Percentiles rank a stretch among this genome's conserved stretches.
phyloP scores from a whole-genome alignment of 768 basidiomycete genomes.

The Boletus bicolor region DNA sequence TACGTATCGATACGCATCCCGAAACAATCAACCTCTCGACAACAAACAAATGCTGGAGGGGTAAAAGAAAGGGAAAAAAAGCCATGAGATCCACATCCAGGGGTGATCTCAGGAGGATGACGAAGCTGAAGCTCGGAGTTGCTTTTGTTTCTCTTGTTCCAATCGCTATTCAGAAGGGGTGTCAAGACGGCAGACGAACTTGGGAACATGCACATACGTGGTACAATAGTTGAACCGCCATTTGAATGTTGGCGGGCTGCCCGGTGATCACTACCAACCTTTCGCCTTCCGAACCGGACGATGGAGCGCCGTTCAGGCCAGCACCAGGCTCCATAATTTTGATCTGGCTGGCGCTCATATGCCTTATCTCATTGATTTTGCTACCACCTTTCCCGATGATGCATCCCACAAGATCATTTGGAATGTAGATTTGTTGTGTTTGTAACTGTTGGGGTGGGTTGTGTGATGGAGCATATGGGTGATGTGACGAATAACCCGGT shows the following conservation, averaged over 20 bases:
- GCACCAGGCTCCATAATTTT: slow-evolving; percentile 99
- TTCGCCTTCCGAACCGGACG: slow-evolving; percentile 79
- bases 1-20: slow-evolving; percentile 8
- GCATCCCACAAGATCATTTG: slow-evolving; percentile 93
- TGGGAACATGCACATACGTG: slow-evolving; percentile 50
- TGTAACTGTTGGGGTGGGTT: slow-evolving; percentile 74
- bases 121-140: slow-evolving; percentile 42
- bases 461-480: slow-evolving; percentile 48
- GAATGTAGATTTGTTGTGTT: slow-evolving; percentile 98
- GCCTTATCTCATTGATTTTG: slow-evolving; percentile 98
- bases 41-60: not conserved
- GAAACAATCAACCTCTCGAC: slow-evolving; percentile 1
- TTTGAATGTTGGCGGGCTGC: slow-evolving; percentile 91
- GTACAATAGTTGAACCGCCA: slow-evolving; percentile 90
- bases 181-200: slow-evolving; percentile 6
- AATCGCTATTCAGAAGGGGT: slow-evolving; percentile 51
- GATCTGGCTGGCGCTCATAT: slow-evolving; percentile 93
- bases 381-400: slow-evolving; percentile 98
- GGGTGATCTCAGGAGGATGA: slow-evolving; percentile 27
- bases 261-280: slow-evolving; percentile 96
- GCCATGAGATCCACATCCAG: not conserved
- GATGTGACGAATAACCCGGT: slow-evolving; percentile 52
- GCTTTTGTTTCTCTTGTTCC: slow-evolving; percentile 90
- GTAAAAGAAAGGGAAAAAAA: not conserved
- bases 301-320: slow-evolving; percentile 66